Evolutionary conservation across 768 basidiomycete genomes (phyloP).

Genomic region (Melanogaster broomeanus): DNA sequence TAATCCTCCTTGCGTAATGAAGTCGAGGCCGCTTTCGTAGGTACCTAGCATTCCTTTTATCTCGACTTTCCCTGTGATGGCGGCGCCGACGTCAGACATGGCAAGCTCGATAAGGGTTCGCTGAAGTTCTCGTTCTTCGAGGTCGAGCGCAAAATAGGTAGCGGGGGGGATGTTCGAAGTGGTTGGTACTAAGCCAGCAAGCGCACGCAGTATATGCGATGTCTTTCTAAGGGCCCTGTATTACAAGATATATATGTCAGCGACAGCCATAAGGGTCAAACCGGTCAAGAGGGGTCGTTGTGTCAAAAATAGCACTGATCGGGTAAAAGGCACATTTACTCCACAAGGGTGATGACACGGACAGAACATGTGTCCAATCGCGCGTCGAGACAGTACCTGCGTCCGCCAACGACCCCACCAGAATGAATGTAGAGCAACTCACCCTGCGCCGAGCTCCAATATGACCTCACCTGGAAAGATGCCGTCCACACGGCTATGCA

Average conservation of each 20-base stretch:
- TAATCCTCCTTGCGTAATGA: conserved; percentile 52
- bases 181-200: conserved; percentile 55
- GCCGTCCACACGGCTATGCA: conserved; percentile 49
- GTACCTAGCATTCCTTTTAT: conserved; percentile 89
- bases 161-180: conserved; percentile 47
- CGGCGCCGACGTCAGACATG: conserved; percentile 58
- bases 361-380: too few species aligned
- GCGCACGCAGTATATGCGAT: conserved; percentile 73
- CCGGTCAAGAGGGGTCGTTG: not conserved
- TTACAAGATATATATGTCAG: conserved; percentile 9
- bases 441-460: conserved; percentile 96
- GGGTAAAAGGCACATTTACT: too few species aligned
- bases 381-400: too few species aligned
- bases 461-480: conserved; percentile 54
- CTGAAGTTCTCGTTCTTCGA: conserved; percentile 83
- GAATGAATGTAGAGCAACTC: conserved; percentile 30
- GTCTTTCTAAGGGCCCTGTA: conserved; percentile 85
- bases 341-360: too few species aligned
- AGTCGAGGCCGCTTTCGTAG: conserved; percentile 86
- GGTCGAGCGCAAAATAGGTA: conserved; percentile 91
- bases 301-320: not conserved
- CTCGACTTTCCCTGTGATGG: conserved; percentile 69
- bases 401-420: too few species aligned
- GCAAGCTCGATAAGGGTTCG: conserved; percentile 74
- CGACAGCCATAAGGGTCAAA: not conserved